Conservation (phyloP, 495 filamentous ascomycete species). For the Parmelia sp. region DNA sequence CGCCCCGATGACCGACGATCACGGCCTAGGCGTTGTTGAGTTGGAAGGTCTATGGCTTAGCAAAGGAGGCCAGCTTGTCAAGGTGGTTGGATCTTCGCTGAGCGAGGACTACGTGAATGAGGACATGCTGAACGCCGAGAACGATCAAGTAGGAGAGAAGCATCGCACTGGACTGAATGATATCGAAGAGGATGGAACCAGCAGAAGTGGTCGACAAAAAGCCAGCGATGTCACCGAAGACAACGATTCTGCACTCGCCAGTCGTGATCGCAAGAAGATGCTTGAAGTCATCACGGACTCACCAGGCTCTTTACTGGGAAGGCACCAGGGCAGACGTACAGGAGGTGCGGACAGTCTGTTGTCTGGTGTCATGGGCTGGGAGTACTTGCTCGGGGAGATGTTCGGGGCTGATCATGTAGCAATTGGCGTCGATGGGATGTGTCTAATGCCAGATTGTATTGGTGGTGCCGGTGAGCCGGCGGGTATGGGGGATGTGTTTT, state of each 20-base stretch:
- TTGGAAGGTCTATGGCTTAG: conserved; percentile 37
- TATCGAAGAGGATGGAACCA: conserved; percentile 14
- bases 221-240: conserved; percentile 9
- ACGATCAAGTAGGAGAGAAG: conserved; percentile 24
- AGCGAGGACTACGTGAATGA: conserved; percentile 27
- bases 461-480: conserved; percentile 31
- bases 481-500: conserved; percentile 38
- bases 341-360: conserved; percentile 30
- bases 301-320: conserved; percentile 24
- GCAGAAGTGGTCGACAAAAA: conserved; percentile 11
- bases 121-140: conserved; percentile 25
- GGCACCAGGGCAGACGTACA: conserved; percentile 15
- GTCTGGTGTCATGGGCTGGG: conserved; percentile 37
- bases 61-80: conserved; percentile 30
- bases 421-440: conserved; percentile 37
- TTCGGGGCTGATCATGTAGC: conserved; percentile 35
- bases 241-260: conserved; percentile 4
- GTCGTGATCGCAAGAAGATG: conserved; percentile 26
- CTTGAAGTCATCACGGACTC: conserved; percentile 36
- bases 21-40: conserved; percentile 29
- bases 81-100: conserved; percentile 25
- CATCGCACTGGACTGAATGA: conserved; percentile 26
- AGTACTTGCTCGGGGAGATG: conserved; percentile 39
- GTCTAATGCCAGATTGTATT: conserved; percentile 34
- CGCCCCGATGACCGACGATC: conserved; percentile 35